Evolutionary conservation across 73 alveolate genomes (phyloP).

Genomic region (Paramecium sexaurelia): DNA sequence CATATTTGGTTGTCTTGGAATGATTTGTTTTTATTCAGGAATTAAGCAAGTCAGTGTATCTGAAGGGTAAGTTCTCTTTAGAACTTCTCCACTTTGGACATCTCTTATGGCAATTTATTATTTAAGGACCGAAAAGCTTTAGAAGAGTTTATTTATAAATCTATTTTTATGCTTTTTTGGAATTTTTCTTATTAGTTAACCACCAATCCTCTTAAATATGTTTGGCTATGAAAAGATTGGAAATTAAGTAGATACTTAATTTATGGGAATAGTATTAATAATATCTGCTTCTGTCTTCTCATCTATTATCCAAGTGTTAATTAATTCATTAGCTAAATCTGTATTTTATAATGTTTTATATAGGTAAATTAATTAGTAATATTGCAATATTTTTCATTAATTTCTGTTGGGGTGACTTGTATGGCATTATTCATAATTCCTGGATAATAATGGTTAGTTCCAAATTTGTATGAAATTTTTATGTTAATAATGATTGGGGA

Average conservation of each 20-base stretch:
- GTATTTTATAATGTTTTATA: background rate
- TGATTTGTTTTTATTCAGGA: background rate
- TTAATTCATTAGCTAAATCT: background rate
- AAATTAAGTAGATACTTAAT: background rate
- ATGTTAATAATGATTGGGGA: background rate
- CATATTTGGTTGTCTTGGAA: constrained; percentile 16
- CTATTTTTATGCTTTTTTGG: background rate
- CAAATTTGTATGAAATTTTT: background rate
- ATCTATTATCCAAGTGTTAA: background rate
- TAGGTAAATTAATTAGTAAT: constrained; percentile 45
- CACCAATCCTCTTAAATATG: background rate
- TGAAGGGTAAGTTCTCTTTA: constrained; percentile 23
- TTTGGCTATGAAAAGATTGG: background rate
- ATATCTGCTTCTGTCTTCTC: background rate
- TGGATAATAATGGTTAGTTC: background rate
- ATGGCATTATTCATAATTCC: background rate
- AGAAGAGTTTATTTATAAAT: background rate
- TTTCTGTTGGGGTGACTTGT: background rate
- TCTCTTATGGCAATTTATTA: constrained; percentile 1
- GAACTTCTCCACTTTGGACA: constrained; percentile 41
- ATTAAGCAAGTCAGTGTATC: background rate
- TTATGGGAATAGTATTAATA: background rate
- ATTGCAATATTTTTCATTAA: constrained; percentile 1
- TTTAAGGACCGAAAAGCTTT: background rate
- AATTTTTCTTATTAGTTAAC: constrained; percentile 3